phyloP scores from a whole-genome alignment of 192 early-diverging fungal species.

The Spinellus fusiger region DNA sequence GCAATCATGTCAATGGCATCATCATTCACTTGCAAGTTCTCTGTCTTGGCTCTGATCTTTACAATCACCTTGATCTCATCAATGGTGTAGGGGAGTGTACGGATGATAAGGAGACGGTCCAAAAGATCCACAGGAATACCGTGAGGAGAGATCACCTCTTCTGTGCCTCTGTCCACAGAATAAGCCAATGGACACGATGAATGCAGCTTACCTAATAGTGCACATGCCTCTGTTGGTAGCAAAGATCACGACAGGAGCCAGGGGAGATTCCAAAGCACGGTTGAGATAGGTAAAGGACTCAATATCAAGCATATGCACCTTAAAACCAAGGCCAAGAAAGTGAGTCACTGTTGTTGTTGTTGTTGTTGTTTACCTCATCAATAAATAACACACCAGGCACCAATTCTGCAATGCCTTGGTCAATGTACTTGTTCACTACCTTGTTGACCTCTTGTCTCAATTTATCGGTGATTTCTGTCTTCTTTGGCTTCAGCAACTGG shows the following conservation, averaged over 20 bases:
- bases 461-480: conserved; percentile 99
- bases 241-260: conserved; percentile 96
- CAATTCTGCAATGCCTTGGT: conserved; percentile 95
- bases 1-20: conserved; percentile 77
- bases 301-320: conserved; percentile 99
- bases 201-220: conserved; percentile 22
- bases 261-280: conserved; percentile 91
- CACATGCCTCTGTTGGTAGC: conserved; percentile 76
- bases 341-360: not conserved
- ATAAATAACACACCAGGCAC: conserved; percentile 98
- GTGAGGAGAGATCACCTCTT: conserved; percentile 76
- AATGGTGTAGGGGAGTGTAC: conserved; percentile 86
- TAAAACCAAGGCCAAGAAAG: too few relatives aligned
- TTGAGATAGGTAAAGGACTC: conserved; percentile 99
- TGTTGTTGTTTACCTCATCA: conserved; percentile 65
- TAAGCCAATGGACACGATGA: not conserved
- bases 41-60: conserved; percentile 89
- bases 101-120: conserved; percentile 93
- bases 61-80: conserved; percentile 89
- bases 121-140: conserved; percentile 96
- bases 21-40: conserved; percentile 72
- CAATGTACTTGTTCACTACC: conserved; percentile 97
- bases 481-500: conserved; percentile 97
- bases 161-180: conserved; percentile 55
- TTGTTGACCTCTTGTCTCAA: conserved; percentile 98